Conservation (phyloP, 805 yeast genomes). For the Barnettozyma salicaria region DNA sequence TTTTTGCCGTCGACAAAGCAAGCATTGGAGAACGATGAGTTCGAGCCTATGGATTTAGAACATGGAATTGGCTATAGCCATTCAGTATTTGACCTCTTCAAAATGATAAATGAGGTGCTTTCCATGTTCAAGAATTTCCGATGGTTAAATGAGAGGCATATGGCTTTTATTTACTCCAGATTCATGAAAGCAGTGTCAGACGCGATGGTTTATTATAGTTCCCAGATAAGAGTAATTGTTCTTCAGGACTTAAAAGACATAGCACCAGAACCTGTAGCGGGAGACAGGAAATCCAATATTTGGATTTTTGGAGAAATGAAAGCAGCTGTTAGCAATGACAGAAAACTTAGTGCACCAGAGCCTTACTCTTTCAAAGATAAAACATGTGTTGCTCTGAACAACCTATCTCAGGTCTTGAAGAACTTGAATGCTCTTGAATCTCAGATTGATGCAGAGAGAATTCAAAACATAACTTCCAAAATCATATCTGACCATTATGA, state of each 20-base stretch:
- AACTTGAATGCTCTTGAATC: slow-evolving; percentile 50
- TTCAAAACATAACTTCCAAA: slow-evolving; percentile 32
- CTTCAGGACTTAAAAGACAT: slow-evolving; percentile 35
- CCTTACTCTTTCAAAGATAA: slow-evolving; percentile 54
- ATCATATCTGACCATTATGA: slow-evolving; percentile 26
- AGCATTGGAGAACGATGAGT: slow-evolving; percentile 53
- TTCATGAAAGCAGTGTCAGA: slow-evolving; percentile 60
- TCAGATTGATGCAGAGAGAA: slow-evolving; percentile 49
- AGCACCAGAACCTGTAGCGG: slow-evolving; percentile 18
- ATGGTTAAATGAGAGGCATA: slow-evolving; percentile 63
- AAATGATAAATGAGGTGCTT: slow-evolving; percentile 52
- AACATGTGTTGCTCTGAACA: slow-evolving; percentile 74
- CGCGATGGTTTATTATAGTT: slow-evolving; percentile 48
- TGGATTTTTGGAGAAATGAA: slow-evolving; percentile 50
- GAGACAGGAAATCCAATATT: slow-evolving; percentile 25
- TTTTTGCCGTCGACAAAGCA: slow-evolving; percentile 44
- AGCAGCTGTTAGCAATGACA: slow-evolving; percentile 39
- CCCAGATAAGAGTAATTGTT: slow-evolving; percentile 30
- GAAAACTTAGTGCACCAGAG: slow-evolving; percentile 35
- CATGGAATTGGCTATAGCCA: slow-evolving; percentile 42
- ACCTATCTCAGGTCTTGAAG: slow-evolving; percentile 46
- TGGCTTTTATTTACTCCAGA: slow-evolving; percentile 54
- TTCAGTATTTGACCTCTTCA: slow-evolving; percentile 64
- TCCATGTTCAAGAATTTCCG: slow-evolving; percentile 49
- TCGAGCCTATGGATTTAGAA: slow-evolving; percentile 43